These are phyloP conservation scores for Aspergillus arachidicola DNA, from an alignment of 2,329 filamentous ascomycete genomes.

Conservation along the genomic window DNA sequence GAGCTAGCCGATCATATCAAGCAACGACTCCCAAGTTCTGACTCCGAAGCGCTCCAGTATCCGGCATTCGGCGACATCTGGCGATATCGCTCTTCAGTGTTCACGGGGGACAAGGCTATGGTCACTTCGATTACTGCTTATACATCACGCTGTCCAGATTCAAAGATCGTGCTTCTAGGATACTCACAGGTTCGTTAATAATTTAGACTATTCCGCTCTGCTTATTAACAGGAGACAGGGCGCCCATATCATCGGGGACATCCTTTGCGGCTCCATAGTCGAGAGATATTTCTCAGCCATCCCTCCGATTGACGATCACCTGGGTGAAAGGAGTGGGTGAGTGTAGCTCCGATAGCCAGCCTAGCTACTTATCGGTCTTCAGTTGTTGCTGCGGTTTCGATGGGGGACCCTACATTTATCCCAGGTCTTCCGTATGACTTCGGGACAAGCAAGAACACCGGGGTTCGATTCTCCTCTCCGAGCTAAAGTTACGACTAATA, in stretches of 20 bases:
- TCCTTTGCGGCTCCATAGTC: not conserved
- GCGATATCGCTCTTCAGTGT: not conserved
- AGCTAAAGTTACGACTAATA: not conserved
- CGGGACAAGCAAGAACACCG: not conserved
- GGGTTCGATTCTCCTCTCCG: not conserved
- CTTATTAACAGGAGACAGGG: not conserved
- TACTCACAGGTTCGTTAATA: not conserved
- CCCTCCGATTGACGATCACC: not conserved
- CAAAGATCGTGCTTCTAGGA: not conserved
- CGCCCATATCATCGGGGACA: not conserved
- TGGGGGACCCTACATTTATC: not conserved
- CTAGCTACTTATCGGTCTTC: not conserved
- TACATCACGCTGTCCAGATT: not conserved
- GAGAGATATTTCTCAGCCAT: not conserved
- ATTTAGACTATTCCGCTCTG: not conserved
- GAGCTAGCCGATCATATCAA: not conserved
- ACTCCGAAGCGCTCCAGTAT: not conserved
- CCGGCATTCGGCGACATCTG: constrained; percentile 1
- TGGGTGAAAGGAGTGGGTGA: not conserved
- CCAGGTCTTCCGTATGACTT: not conserved
- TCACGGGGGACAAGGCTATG: not conserved
- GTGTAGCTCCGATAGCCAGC: not conserved
- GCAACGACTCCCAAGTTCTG: not conserved
- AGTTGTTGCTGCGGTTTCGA: not conserved
- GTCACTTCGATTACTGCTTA: not conserved